Evolutionary conservation across 176 grass and related monocot species (phyloP), one percentile per base, ranked within the genome.

Genomic region (Phoenix roebelenii): DNA sequence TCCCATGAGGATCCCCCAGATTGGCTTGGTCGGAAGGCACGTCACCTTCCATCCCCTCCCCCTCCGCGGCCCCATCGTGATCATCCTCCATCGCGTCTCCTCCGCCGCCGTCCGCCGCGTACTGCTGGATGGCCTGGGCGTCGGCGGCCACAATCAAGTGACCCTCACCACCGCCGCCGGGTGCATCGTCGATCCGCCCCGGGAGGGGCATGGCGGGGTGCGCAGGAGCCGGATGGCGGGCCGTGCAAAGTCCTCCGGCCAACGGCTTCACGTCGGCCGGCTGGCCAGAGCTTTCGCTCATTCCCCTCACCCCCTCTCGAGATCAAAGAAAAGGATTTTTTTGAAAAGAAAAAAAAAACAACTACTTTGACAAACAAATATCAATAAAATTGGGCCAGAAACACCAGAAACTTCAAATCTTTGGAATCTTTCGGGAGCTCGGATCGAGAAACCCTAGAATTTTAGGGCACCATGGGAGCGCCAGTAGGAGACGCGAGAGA

Each of bases 371-470:
- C 6, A 12, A 44, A 12, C 1, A 10, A 44, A 44, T 44, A 44
- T 44, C 35, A 6, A 44, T 12, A 9, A 44, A 44, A 44, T 44
- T 44, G 9, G 35, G 10, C 9, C 12, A 44, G 35, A 44, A 44
- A 14, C 7, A 9, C 1, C 10, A 0, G 35, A 12, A 12, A 2
- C 22, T 51, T 66, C 22, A 66, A 50, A 44, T 22, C 51, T 63
- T 63, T 57, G 66, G 26, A 25, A 67, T 58, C 35, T 12, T 44
- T 44, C 35, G 35, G 12, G 32, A 44, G 35, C 35, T 44, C 35
- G 9, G 6, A 44, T 2, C 35, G 35, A 44, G 82, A 89, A 81
- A 79, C 77, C 89, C 84, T 94, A 82, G 80, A 81, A 94, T 88
- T 79, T 59, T 54, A 44, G 35, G 35, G 35, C 6, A 12, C 9